phyloP scores from a whole-genome alignment of 495 filamentous ascomycete genomes.

The Chaetomidium leptoderma region DNA sequence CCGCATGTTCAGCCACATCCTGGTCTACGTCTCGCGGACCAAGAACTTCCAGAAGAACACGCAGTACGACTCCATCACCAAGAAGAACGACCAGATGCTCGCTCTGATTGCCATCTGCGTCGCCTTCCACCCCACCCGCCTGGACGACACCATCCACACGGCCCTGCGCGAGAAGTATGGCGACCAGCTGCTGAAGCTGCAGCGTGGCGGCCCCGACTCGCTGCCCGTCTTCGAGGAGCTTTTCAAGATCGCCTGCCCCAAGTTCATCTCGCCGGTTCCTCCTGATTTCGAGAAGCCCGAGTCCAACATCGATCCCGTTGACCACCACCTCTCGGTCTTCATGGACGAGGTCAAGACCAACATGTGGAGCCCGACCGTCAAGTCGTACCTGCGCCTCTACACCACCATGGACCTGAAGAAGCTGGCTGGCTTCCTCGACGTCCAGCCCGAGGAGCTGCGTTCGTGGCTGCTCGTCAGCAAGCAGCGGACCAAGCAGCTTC shows the following conservation, averaged over 20 bases:
- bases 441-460: conserved; percentile 85
- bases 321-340: conserved; percentile 95
- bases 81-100: conserved; percentile 99
- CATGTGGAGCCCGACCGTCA: conserved; percentile 91
- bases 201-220: conserved; percentile 90
- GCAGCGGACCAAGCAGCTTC: conserved; percentile 92
- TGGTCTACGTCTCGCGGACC: conserved; percentile 96
- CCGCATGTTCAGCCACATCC: conserved; percentile 98
- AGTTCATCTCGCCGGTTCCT: conserved; percentile 96
- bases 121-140: conserved; percentile 89
- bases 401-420: conserved; percentile 99
- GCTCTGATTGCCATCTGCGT: conserved; percentile 98
- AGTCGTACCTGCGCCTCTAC: conserved; percentile 97
- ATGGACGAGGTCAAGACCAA: conserved; percentile 99
- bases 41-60: conserved; percentile 99
- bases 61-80: conserved; percentile 94
- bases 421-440: conserved; percentile 92
- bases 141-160: conserved; percentile 98
- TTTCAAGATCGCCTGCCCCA: conserved; percentile 92
- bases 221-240: conserved; percentile 96
- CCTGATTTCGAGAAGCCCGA: conserved; percentile 95
- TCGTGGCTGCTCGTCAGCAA: conserved; percentile 93
- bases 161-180: conserved; percentile 97
- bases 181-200: conserved; percentile 90
- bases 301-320: conserved; percentile 90